A percentile compares a stretch with the other conserved stretches of the same genome.
Evolutionary conservation across 2,329 filamentous ascomycete genomes (phyloP).

Genomic region (Tricladium varicosporioides): DNA sequence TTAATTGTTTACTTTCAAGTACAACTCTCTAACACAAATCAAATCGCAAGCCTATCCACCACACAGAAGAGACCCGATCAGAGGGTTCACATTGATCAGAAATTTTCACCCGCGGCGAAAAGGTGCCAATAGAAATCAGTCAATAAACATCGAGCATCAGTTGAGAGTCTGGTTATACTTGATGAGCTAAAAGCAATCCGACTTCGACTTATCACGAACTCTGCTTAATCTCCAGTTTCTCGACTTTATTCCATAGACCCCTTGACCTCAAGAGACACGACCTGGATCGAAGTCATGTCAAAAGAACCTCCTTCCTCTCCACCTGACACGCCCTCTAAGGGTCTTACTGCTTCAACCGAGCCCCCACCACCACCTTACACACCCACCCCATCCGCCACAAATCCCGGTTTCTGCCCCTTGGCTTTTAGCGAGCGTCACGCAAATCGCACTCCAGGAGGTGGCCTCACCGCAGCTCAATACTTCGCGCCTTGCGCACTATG

Average conservation of each 20-base stretch:
- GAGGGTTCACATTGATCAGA: too few species aligned
- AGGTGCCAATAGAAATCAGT: too few species aligned
- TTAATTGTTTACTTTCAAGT: too few species aligned
- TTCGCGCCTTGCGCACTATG: slow-evolving; percentile 24
- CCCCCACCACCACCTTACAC: slow-evolving; percentile 10
- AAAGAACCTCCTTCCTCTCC: neutral
- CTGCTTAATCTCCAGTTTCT: neutral
- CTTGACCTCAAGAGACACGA: neutral
- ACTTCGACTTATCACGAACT: too few species aligned
- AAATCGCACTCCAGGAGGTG: slow-evolving; percentile 23
- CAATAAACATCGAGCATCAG: too few species aligned
- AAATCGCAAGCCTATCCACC: too few species aligned
- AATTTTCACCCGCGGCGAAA: too few species aligned
- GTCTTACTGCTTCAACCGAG: neutral
- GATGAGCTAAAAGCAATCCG: too few species aligned
- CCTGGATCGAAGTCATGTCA: neutral
- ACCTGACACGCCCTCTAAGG: neutral
- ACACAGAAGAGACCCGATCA: too few species aligned
- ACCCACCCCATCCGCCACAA: slow-evolving; percentile 3
- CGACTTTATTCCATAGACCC: neutral
- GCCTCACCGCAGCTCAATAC: slow-evolving; percentile 23
- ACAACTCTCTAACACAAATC: too few species aligned
- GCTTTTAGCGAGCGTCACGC: slow-evolving; percentile 25
- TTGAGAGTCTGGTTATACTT: too few species aligned
- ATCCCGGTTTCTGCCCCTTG: slow-evolving; percentile 28